phyloP scores from a whole-genome alignment of 495 filamentous ascomycete genomes.

The Penicillium angulare region DNA sequence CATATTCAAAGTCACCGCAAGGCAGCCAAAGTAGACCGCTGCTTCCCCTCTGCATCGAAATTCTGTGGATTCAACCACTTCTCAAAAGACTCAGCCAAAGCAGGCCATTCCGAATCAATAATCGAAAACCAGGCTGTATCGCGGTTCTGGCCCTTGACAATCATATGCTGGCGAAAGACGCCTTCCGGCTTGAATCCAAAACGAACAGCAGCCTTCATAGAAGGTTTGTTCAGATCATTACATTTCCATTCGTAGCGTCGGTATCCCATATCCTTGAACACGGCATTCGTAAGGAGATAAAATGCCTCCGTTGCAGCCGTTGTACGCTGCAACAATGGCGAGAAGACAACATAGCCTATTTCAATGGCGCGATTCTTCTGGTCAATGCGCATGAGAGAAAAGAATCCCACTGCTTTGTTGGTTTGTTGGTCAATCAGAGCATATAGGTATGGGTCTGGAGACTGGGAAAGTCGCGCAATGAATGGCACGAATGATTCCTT shows the following conservation, averaged over 20 bases:
- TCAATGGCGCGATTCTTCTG: conserved; percentile 4
- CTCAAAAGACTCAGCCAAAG: conserved; percentile 2
- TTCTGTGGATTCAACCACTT: conserved; percentile 10
- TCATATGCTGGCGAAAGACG: conserved; percentile 54
- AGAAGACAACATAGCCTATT: conserved; percentile 2
- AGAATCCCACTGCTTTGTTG: conserved; percentile 4
- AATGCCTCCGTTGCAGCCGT: conserved; percentile 47
- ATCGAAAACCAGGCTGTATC: conserved; percentile 13
- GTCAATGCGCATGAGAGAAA: conserved; percentile 7
- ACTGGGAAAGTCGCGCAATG: background rate
- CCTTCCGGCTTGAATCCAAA: conserved; percentile 56
- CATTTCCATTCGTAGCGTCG: conserved; percentile 60
- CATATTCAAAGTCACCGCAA: background rate
- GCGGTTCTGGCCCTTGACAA: conserved; percentile 50
- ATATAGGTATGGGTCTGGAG: conserved; percentile 9
- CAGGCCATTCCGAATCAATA: conserved; percentile 11
- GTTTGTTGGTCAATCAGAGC: conserved; percentile 3
- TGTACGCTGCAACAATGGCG: conserved; percentile 6
- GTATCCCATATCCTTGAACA: conserved; percentile 51
- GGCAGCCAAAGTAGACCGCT: background rate
- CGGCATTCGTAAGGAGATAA: conserved; percentile 44
- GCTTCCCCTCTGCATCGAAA: conserved; percentile 8
- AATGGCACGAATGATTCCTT: conserved; percentile 9
- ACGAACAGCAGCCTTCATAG: conserved; percentile 47
- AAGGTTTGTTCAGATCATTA: conserved; percentile 48